A percentile compares a stretch with the other conserved stretches of the same genome.
Evolutionary conservation across 2,329 filamentous ascomycete genomes (phyloP).

Genomic region (Cladosporium sp.): DNA sequence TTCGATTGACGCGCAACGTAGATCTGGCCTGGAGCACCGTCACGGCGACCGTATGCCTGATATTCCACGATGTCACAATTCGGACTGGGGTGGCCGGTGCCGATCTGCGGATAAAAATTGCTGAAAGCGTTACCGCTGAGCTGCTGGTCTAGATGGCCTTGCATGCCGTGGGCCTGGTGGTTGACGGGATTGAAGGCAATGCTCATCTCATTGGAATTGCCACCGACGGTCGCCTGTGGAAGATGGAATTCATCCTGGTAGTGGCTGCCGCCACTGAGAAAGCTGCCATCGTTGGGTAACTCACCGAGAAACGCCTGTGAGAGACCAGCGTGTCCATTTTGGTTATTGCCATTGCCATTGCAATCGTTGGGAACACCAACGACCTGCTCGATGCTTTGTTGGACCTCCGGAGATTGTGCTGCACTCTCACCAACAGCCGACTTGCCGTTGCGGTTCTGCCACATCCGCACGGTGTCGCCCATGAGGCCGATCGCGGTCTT

Average conservation of each 20-base stretch:
- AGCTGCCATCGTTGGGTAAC: not conserved
- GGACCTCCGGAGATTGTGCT: not conserved
- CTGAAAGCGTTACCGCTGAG: too few relatives aligned
- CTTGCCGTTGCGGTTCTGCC: constrained; percentile 1
- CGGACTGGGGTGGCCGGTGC: not conserved
- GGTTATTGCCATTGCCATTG: not conserved
- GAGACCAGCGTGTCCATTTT: not conserved
- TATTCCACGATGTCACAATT: too few relatives aligned
- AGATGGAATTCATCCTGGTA: not conserved
- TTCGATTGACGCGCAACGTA: not conserved
- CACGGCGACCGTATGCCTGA: not conserved
- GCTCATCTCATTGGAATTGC: not conserved
- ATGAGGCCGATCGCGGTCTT: not conserved
- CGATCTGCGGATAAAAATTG: not conserved
- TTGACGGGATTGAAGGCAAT: not conserved
- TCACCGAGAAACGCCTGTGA: not conserved
- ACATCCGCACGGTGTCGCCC: not conserved
- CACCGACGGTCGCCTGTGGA: not conserved
- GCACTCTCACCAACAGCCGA: not conserved
- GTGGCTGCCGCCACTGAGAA: not conserved
- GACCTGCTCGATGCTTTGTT: not conserved
- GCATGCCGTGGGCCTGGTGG: not conserved
- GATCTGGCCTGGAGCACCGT: not conserved
- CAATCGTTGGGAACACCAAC: not conserved
- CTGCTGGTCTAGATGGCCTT: not conserved